Evolutionary conservation across 2,329 filamentous ascomycete genomes (phyloP).

Genomic region (Neonectria magnoliae): DNA sequence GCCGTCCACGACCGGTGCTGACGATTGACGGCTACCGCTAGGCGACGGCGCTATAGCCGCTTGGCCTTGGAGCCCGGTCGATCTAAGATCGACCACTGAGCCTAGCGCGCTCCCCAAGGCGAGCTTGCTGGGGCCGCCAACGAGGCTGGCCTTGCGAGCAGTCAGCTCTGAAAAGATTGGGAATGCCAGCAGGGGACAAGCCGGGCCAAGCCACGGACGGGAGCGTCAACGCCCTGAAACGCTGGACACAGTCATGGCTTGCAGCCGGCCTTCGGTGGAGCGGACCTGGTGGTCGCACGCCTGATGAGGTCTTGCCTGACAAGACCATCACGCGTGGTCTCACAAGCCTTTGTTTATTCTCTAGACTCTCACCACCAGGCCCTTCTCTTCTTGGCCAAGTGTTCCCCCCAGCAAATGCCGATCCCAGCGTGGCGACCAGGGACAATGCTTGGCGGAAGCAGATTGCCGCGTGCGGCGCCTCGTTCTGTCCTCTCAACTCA

Average conservation of each 20-base stretch:
- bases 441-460: slow-evolving; percentile 18
- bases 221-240: slow-evolving; percentile 37
- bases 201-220: slow-evolving; percentile 25
- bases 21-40: slow-evolving; percentile 40
- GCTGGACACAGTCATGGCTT: slow-evolving; percentile 32
- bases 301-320: neutral
- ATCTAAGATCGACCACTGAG: slow-evolving; percentile 41
- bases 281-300: slow-evolving; percentile 22
- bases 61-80: slow-evolving; percentile 30
- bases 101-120: slow-evolving; percentile 29
- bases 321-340: neutral
- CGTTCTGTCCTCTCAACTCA: neutral
- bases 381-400: slow-evolving; percentile 13
- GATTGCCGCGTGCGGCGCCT: slow-evolving; percentile 29
- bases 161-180: slow-evolving; percentile 16
- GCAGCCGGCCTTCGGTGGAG: slow-evolving; percentile 30
- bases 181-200: slow-evolving; percentile 28
- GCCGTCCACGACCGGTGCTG: slow-evolving; percentile 36
- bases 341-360: neutral
- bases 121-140: slow-evolving; percentile 23
- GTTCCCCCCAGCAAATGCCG: slow-evolving; percentile 7
- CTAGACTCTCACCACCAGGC: neutral
- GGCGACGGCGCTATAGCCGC: slow-evolving; percentile 32
- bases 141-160: slow-evolving; percentile 26
- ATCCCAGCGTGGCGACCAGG: slow-evolving; percentile 17